Evolutionary conservation across 2,329 filamentous ascomycete species (phyloP).

Genomic region (Penicillium frequentans): DNA sequence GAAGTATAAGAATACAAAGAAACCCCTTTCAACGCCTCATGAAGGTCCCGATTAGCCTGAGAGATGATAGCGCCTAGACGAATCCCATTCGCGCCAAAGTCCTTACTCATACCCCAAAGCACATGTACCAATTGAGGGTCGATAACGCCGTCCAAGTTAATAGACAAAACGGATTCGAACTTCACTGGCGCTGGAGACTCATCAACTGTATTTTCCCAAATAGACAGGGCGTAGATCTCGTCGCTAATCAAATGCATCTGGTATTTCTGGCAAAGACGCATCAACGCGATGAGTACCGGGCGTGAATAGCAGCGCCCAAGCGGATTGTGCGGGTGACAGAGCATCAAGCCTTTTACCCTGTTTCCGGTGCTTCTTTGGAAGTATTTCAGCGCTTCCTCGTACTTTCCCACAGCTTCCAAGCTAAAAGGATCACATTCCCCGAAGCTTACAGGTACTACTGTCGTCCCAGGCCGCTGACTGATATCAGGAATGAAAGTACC

Average conservation of each 20-base stretch:
- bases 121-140: conserved; percentile 54
- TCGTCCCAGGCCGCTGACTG: conserved; percentile 41
- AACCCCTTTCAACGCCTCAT: not conserved
- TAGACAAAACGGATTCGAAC: conserved; percentile 51
- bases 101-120: conserved; percentile 49
- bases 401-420: conserved; percentile 40
- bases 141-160: conserved; percentile 47
- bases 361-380: conserved; percentile 39
- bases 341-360: conserved; percentile 45
- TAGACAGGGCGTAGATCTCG: conserved; percentile 59
- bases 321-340: conserved; percentile 56
- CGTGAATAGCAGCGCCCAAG: conserved; percentile 51
- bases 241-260: conserved; percentile 57
- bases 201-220: conserved; percentile 46
- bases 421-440: conserved; percentile 47
- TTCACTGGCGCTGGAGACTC: conserved; percentile 18
- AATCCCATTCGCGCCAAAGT: conserved; percentile 60
- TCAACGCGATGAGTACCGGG: conserved; percentile 41
- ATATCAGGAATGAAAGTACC: conserved; percentile 52
- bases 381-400: conserved; percentile 45
- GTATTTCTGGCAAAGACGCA: conserved; percentile 53
- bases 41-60: not conserved
- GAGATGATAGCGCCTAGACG: conserved; percentile 54
- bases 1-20: conserved; percentile 36
- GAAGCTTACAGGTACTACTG: conserved; percentile 48